These are phyloP conservation scores for Penicillium concentricum DNA, from an alignment of 2,329 filamentous ascomycete species.

Conservation along the genomic window DNA sequence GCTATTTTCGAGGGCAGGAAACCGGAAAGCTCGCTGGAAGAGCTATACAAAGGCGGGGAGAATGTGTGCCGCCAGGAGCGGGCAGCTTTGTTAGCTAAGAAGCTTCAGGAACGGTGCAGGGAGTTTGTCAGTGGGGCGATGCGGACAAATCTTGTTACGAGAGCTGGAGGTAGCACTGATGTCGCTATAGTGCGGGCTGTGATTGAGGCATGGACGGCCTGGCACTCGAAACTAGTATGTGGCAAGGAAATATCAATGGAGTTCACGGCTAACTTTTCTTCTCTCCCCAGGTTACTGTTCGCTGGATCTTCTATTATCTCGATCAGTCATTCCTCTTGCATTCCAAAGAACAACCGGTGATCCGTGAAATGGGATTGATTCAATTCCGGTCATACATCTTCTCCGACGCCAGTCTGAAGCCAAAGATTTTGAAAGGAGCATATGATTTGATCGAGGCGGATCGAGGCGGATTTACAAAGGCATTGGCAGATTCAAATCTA, in stretches of 20 bases:
- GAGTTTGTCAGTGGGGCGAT: slow-evolving; percentile 60
- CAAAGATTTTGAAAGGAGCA: slow-evolving; percentile 64
- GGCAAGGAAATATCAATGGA: background rate
- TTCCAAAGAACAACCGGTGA: slow-evolving; percentile 65
- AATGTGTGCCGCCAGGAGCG: slow-evolving; percentile 80
- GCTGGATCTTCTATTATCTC: slow-evolving; percentile 90
- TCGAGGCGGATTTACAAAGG: slow-evolving; percentile 54
- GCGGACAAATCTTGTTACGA: slow-evolving; percentile 58
- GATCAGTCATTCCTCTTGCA: slow-evolving; percentile 85
- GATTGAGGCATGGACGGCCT: slow-evolving; percentile 68
- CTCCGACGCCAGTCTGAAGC: slow-evolving; percentile 51
- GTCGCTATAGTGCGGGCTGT: slow-evolving; percentile 64
- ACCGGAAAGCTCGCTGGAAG: slow-evolving; percentile 74
- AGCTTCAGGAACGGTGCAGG: slow-evolving; percentile 66
- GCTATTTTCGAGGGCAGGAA: slow-evolving; percentile 68
- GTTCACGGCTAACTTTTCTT: background rate
- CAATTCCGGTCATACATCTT: slow-evolving; percentile 69
- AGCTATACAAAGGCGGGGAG: slow-evolving; percentile 86
- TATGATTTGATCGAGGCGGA: slow-evolving; percentile 75
- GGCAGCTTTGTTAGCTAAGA: slow-evolving; percentile 65
- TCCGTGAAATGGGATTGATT: slow-evolving; percentile 76
- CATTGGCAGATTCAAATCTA: slow-evolving; percentile 60
- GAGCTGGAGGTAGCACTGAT: slow-evolving; percentile 55
- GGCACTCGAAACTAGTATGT: slow-evolving; percentile 73
- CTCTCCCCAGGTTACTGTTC: slow-evolving; percentile 64